Evolutionary conservation across 352 stramenopile genomes (phyloP).

Genomic region (Phytophthora agathidicida): DNA sequence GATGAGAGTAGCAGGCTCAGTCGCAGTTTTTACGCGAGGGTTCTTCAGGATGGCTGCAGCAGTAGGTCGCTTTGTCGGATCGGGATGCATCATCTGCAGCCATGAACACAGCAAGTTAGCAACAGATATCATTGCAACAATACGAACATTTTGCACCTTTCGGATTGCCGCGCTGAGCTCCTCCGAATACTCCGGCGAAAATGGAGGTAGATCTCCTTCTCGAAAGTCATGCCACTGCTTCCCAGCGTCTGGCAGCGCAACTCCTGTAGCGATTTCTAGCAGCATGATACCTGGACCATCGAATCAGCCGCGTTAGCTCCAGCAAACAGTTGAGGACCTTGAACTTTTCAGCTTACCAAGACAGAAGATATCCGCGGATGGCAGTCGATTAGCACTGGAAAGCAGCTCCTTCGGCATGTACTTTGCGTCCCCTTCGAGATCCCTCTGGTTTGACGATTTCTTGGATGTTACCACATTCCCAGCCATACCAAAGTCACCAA

Average conservation of each 20-base stretch:
- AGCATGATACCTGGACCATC: conserved; percentile 61
- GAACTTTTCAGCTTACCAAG: conserved; percentile 59
- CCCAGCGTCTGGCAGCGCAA: conserved; percentile 52
- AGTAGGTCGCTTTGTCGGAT: conserved; percentile 48
- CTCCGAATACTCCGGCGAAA: conserved; percentile 55
- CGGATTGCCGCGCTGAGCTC: conserved; percentile 44
- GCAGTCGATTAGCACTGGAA: conserved; percentile 54
- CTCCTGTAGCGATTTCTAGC: conserved; percentile 57
- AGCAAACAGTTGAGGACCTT: not conserved
- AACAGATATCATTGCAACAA: not conserved
- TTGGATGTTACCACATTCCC: conserved; percentile 45
- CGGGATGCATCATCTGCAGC: conserved; percentile 72
- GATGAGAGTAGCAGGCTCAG: conserved; percentile 23
- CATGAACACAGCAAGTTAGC: conserved; percentile 1
- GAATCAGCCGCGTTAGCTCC: conserved; percentile 1
- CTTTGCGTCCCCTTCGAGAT: conserved; percentile 94
- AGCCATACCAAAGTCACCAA: conserved; percentile 95
- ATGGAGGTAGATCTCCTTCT: conserved; percentile 45
- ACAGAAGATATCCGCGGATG: conserved; percentile 95
- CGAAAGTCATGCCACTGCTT: conserved; percentile 76
- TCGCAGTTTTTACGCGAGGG: conserved; percentile 21
- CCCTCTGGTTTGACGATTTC: conserved; percentile 32
- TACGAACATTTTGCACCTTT: conserved; percentile 39
- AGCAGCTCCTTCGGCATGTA: conserved; percentile 95
- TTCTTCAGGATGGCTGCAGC: conserved; percentile 44